Evolutionary conservation across 768 basidiomycete genomes (phyloP).

Genomic region (Tulasnella sp.): DNA sequence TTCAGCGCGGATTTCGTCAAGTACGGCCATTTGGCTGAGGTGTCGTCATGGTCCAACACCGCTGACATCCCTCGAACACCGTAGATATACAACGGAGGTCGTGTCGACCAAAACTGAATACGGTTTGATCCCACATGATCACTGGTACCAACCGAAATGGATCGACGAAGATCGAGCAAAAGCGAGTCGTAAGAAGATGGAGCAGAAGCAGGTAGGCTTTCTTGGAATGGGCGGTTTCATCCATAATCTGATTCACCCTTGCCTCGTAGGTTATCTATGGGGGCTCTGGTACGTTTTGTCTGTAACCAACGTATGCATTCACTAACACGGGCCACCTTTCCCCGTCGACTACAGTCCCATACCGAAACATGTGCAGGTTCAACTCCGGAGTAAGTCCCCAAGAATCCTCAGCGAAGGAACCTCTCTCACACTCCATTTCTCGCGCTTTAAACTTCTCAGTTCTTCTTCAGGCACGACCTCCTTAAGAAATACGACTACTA

Average conservation of each 20-base stretch:
- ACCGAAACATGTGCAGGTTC: constrained; percentile 94
- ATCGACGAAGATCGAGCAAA: constrained; percentile 67
- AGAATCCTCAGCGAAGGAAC: neutral
- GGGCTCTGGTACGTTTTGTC: constrained; percentile 6
- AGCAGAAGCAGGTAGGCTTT: constrained; percentile 39
- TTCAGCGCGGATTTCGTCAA: constrained; percentile 67
- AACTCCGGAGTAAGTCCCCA: constrained; percentile 62
- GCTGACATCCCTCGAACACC: neutral
- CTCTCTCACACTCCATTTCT: constrained; percentile 29
- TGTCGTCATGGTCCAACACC: neutral
- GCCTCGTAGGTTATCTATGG: constrained; percentile 22
- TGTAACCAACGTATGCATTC: neutral
- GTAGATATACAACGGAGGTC: constrained; percentile 39
- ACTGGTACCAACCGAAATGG: constrained; percentile 72
- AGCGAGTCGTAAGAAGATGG: constrained; percentile 53
- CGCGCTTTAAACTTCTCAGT: constrained; percentile 36
- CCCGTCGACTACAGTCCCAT: constrained; percentile 36
- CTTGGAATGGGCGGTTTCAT: neutral
- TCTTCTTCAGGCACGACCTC: constrained; percentile 76
- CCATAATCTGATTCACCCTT: constrained; percentile 12
- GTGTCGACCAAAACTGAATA: constrained; percentile 58
- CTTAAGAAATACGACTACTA: constrained; percentile 74
- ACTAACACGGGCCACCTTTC: neutral
- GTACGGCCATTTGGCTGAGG: constrained; percentile 31
- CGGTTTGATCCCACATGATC: constrained; percentile 49